phyloP scores from a whole-genome alignment of 345 rosid genomes.

The Gossypium rotundifolium region DNA sequence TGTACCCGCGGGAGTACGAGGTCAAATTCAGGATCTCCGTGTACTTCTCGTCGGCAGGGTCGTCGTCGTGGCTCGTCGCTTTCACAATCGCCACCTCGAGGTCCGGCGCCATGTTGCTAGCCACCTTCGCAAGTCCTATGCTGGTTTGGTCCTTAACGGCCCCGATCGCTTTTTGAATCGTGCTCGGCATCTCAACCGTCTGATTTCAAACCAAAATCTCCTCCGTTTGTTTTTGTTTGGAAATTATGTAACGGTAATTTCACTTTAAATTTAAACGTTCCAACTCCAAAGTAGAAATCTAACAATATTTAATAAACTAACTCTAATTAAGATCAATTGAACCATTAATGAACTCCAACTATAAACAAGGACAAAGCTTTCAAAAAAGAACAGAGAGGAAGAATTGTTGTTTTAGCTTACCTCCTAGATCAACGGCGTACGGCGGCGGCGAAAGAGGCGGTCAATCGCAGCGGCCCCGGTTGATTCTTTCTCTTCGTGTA shows the following conservation, averaged over 20 bases:
- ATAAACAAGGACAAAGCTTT: background rate
- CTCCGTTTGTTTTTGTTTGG: background rate
- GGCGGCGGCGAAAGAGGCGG: background rate
- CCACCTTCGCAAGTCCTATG: constrained; percentile 68
- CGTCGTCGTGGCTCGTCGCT: constrained; percentile 94
- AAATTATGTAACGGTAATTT: constrained; percentile 7
- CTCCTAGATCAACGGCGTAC: constrained; percentile 20
- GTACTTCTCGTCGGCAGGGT: constrained; percentile 73
- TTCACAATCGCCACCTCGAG: constrained; percentile 91
- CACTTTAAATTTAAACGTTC: background rate
- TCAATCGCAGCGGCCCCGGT: constrained; percentile 13
- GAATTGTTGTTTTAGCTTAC: constrained; percentile 6
- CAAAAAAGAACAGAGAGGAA: background rate
- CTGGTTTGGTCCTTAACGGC: constrained; percentile 81
- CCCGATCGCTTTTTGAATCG: constrained; percentile 75
- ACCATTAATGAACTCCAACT: constrained; percentile 1
- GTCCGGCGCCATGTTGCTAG: constrained; percentile 83
- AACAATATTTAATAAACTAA: constrained; percentile 5
- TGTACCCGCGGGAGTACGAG: constrained; percentile 73
- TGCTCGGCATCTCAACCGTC: constrained; percentile 48
- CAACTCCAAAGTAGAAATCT: background rate
- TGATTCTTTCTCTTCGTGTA: background rate
- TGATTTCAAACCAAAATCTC: background rate
- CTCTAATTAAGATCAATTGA: background rate
- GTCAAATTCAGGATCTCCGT: constrained; percentile 74